Base-by-base conservation (phyloP, 1,284 basidiomycete genomes). In the Austroboletus niveus region DNA sequence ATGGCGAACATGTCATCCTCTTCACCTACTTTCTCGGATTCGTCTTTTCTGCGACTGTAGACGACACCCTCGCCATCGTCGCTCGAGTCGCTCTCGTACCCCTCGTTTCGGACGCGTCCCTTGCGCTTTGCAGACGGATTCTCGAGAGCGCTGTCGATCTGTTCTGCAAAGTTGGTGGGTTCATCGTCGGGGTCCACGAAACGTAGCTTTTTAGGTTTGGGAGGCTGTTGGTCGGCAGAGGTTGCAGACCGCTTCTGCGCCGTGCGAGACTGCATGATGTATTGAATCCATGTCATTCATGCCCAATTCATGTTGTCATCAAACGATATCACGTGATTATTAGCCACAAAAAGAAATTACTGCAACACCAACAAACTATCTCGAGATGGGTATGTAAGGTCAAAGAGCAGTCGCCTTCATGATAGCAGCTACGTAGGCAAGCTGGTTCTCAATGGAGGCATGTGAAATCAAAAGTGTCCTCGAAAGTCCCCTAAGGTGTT, bases 1-100 rank as follows among this genome's bases (percentile, higher is more conserved):
- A 77, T 72, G 8, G 87, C 87, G 69, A 97, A 97, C 91, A 98
- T 97, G 45, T 94, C 87, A 52, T 92, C 92, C 41, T 89, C 87
- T 22, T 75, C 81, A 9, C 70, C 78, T 24, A 66, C 72, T 4
- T 70, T 73, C 17, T 61, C 72, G 9, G 75, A 72, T 4, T 61
- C 69, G 31, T 69, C 78, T 53, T 83, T 80, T 66, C 85, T 81
- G 51, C 91, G 79, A 63, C 87, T 89, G 20, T 76, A 76, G 14
- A 94, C 92, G 32, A 94, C 92, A 20, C 91, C 89, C 66, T 95
- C 94, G 8, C 91, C 92, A 56, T 95, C 93, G 62, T 94, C 91
- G 48, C 85, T 94, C 2, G 92, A 95, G 69, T 98, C 95, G 1
- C 92, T 94, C 6, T 94, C 94, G 68, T 97, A 98, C 4, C 94